phyloP scores from a whole-genome alignment of 768 basidiomycete species.

The Pholiota microspora region DNA sequence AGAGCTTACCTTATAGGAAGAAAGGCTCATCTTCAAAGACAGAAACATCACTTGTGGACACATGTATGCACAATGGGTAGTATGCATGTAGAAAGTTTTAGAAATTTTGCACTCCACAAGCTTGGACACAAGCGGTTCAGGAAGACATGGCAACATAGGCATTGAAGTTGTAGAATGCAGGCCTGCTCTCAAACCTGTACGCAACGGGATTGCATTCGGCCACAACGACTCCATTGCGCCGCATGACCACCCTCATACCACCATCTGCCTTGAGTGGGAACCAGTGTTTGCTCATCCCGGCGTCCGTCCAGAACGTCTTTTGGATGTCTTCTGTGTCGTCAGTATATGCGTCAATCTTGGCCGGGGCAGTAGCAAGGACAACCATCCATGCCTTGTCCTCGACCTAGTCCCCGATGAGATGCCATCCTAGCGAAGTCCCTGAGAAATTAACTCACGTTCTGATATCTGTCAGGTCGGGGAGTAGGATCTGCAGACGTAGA shows the following conservation, averaged over 20 bases:
- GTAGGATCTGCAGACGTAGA: slow-evolving; percentile 44
- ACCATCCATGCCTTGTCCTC: slow-evolving; percentile 61
- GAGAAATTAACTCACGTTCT: slow-evolving; percentile 39
- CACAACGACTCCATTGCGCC: slow-evolving; percentile 36
- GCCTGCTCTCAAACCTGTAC: slow-evolving; percentile 46
- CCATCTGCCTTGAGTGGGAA: slow-evolving; percentile 35
- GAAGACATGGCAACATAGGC: slow-evolving; percentile 47
- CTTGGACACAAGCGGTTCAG: too few species aligned
- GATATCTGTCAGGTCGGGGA: slow-evolving; percentile 46
- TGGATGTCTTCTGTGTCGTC: slow-evolving; percentile 34
- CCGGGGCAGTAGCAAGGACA: slow-evolving; percentile 47
- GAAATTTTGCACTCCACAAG: too few species aligned
- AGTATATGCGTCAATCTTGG: slow-evolving; percentile 39
- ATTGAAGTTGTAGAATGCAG: slow-evolving; percentile 66
- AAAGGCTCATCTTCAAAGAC: too few species aligned
- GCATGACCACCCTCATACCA: slow-evolving; percentile 25
- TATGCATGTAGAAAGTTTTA: too few species aligned
- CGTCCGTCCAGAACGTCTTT: slow-evolving; percentile 27
- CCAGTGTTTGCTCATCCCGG: slow-evolving; percentile 56
- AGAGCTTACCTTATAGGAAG: too few species aligned
- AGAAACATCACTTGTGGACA: too few species aligned
- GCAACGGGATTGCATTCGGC: slow-evolving; percentile 42
- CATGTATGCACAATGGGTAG: too few species aligned
- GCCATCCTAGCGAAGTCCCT: not conserved
- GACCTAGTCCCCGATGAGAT: slow-evolving; percentile 34